A percentile compares a stretch with the other conserved stretches of the same genome.
Conservation (phyloP, 805 yeast species). For the Teunomyces aglyptinius region DNA sequence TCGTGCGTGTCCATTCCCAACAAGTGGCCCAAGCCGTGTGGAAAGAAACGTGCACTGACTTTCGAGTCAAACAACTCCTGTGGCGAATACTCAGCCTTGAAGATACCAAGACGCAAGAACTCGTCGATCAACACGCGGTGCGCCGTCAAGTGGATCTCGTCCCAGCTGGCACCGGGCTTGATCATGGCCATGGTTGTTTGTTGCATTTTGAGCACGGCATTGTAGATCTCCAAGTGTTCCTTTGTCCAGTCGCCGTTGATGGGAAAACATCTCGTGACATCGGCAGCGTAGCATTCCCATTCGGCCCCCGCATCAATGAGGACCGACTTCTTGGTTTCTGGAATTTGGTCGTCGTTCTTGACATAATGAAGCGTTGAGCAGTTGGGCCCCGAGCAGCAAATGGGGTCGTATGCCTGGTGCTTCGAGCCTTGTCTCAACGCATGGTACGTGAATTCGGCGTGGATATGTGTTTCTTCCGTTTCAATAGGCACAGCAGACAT, state of each 20-base stretch:
- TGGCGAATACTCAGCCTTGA: slow-evolving; percentile 51
- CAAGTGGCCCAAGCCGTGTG: slow-evolving; percentile 94
- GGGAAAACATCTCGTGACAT: slow-evolving; percentile 95
- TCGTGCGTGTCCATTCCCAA: slow-evolving; percentile 96
- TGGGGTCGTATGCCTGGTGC: slow-evolving; percentile 87
- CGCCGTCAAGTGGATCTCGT: slow-evolving; percentile 73
- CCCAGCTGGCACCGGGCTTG: slow-evolving; percentile 85
- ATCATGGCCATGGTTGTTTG: slow-evolving; percentile 63
- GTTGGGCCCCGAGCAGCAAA: slow-evolving; percentile 90
- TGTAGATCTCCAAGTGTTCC: slow-evolving; percentile 82
- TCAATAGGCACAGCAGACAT: slow-evolving; percentile 92
- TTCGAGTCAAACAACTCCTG: slow-evolving; percentile 70
- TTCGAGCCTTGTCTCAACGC: slow-evolving; percentile 93
- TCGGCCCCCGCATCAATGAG: slow-evolving; percentile 97
- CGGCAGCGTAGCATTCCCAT: slow-evolving; percentile 90
- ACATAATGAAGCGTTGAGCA: slow-evolving; percentile 91
- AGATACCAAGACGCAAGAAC: slow-evolving; percentile 73
- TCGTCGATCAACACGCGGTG: slow-evolving; percentile 74
- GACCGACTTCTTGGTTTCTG: slow-evolving; percentile 57
- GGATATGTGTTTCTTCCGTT: slow-evolving; percentile 83
- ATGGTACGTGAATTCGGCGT: slow-evolving; percentile 94
- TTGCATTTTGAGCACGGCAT: slow-evolving; percentile 83
- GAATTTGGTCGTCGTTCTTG: slow-evolving; percentile 59
- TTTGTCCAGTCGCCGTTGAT: slow-evolving; percentile 83
- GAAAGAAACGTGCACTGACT: slow-evolving; percentile 78